Evolutionary conservation across 2,329 filamentous ascomycete species (phyloP).

Genomic region (Penicillium sp.): DNA sequence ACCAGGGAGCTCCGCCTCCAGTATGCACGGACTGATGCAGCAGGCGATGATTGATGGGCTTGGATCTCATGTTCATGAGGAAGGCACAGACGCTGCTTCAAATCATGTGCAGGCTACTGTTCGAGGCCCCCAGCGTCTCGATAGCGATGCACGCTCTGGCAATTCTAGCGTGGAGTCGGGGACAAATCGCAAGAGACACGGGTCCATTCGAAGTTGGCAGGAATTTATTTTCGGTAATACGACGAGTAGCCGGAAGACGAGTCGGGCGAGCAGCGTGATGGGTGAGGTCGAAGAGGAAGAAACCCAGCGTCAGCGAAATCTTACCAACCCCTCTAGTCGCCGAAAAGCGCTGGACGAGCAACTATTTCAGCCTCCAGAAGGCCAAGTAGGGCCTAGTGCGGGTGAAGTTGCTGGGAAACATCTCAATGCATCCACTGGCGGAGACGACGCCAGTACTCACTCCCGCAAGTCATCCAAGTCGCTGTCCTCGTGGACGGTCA

Average conservation of each 20-base stretch:
- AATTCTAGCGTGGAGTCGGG: too few relatives aligned
- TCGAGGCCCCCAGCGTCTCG: too few relatives aligned
- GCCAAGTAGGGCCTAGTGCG: too few relatives aligned
- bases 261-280: constrained; percentile 56
- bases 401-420: too few relatives aligned
- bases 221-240: constrained; percentile 64
- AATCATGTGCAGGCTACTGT: too few relatives aligned
- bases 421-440: constrained; percentile 38
- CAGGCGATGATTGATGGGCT: too few relatives aligned
- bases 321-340: constrained; percentile 34
- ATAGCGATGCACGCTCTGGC: too few relatives aligned
- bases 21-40: too few relatives aligned
- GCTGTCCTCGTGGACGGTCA: constrained; percentile 49
- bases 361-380: constrained; percentile 60
- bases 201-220: constrained; percentile 63
- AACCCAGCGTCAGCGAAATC: constrained; percentile 34
- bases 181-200: constrained; percentile 33
- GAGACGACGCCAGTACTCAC: constrained; percentile 38
- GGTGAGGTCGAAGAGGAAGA: constrained; percentile 42
- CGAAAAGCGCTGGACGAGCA: constrained; percentile 60
- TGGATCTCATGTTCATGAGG: too few relatives aligned
- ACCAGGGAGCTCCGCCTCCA: too few relatives aligned
- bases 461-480: constrained; percentile 45
- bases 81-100: too few relatives aligned
- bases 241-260: constrained; percentile 52